Percentiles rank a stretch among this genome's conserved stretches.
Evolutionary conservation across 2,329 filamentous ascomycete genomes (phyloP).

Genomic region (Nigrospora osmanthi): DNA sequence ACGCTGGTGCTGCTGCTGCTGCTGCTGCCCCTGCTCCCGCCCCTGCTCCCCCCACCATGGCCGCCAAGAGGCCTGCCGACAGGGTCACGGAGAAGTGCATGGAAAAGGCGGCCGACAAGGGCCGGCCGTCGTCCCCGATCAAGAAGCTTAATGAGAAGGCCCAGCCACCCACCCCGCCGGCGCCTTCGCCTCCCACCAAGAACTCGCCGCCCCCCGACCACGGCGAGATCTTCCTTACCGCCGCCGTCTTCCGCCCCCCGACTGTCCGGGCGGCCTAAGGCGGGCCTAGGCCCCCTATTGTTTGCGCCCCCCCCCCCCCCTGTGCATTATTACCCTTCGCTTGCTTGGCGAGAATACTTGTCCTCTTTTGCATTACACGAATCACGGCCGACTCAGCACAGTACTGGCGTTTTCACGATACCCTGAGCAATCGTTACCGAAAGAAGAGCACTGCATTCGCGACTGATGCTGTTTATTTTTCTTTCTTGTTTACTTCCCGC

Average conservation of each 20-base stretch:
- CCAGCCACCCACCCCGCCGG: constrained; percentile 17
- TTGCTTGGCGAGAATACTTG: too few relatives aligned
- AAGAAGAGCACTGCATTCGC: too few relatives aligned
- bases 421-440: neutral
- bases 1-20: constrained; percentile 16
- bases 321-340: too few relatives aligned
- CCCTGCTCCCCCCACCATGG: too few relatives aligned
- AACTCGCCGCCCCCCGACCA: constrained; percentile 15
- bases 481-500: too few relatives aligned
- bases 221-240: constrained; percentile 36
- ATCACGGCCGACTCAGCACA: neutral
- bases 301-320: too few relatives aligned
- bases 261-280: neutral
- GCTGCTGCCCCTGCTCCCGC: neutral
- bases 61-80: too few relatives aligned
- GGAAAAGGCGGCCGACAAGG: constrained; percentile 8
- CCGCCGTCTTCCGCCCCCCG: constrained; percentile 40
- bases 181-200: constrained; percentile 26
- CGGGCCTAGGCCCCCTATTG: neutral
- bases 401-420: constrained; percentile 2
- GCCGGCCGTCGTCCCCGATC: constrained; percentile 7
- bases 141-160: constrained; percentile 9
- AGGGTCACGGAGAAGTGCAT: too few relatives aligned
- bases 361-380: neutral
- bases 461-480: too few relatives aligned